Conservation (phyloP, 1,139 yeast species). For the Kurtzmaniella natalensis region DNA sequence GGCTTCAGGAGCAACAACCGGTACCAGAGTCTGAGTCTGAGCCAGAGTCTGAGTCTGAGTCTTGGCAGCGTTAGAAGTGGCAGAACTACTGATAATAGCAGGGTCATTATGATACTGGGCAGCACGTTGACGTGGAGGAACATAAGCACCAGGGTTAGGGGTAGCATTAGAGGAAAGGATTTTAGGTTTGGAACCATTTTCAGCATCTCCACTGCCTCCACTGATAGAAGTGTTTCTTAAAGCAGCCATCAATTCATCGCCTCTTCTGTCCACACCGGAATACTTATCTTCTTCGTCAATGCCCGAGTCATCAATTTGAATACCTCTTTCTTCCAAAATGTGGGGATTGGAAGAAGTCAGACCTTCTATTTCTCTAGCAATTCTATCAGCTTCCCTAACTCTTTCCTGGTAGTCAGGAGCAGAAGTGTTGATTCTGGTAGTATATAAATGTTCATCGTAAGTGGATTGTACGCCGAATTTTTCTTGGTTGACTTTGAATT, state of each 20-base stretch:
- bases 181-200: too few relatives aligned
- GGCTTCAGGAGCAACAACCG: constrained; percentile 4
- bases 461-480: constrained; percentile 86
- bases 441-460: constrained; percentile 85
- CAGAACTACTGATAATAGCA: constrained; percentile 62
- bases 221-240: constrained; percentile 32
- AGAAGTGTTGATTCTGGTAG: constrained; percentile 72
- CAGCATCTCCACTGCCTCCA: constrained; percentile 7
- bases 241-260: constrained; percentile 64
- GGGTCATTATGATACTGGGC: constrained; percentile 70
- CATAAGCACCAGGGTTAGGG: constrained; percentile 35
- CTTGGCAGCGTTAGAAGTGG: constrained; percentile 12
- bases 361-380: constrained; percentile 80
- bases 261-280: constrained; percentile 76
- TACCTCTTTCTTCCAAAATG: constrained; percentile 87
- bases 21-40: background rate
- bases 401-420: constrained; percentile 72
- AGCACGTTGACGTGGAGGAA: constrained; percentile 65
- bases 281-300: constrained; percentile 94
- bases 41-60: background rate
- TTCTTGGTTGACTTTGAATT: constrained; percentile 82
- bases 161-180: constrained; percentile 15
- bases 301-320: constrained; percentile 73
- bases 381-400: constrained; percentile 63
- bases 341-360: constrained; percentile 71